Percentiles rank a stretch among this genome's conserved stretches.
phyloP scores from a whole-genome alignment of 768 basidiomycete species.

The Russula sp. region DNA sequence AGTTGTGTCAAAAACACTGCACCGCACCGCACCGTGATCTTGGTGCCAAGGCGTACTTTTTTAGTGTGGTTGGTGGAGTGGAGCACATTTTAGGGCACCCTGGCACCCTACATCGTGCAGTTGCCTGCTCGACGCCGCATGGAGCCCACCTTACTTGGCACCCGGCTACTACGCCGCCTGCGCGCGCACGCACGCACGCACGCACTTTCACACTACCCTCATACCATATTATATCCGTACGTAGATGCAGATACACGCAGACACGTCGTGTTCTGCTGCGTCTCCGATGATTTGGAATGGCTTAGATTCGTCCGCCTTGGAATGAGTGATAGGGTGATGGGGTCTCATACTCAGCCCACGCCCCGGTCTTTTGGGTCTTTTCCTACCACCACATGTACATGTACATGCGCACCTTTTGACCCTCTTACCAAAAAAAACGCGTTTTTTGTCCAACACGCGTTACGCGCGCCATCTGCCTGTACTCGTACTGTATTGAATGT shows the following conservation, averaged over 20 bases:
- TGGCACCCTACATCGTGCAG: conserved; percentile 4
- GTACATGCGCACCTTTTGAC: too few relatives aligned
- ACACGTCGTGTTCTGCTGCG: background rate
- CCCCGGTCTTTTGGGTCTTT: too few relatives aligned
- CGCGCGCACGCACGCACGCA: background rate
- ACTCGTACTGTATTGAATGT: too few relatives aligned
- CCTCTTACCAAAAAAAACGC: too few relatives aligned
- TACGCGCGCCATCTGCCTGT: background rate
- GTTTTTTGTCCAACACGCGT: background rate
- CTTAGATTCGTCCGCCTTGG: background rate
- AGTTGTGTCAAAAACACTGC: too few relatives aligned
- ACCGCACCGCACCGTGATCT: background rate
- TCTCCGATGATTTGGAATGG: background rate
- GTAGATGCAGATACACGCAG: background rate
- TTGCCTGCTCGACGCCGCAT: conserved; percentile 7
- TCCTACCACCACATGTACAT: too few relatives aligned
- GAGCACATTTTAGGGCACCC: background rate
- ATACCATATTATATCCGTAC: too few relatives aligned
- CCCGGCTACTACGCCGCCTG: too few relatives aligned
- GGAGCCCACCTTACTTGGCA: background rate
- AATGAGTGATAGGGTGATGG: background rate
- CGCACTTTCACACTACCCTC: too few relatives aligned
- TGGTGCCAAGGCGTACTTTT: background rate
- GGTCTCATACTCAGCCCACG: too few relatives aligned
- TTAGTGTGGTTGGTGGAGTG: background rate